A percentile compares a stretch with the other conserved stretches of the same genome.
These are phyloP conservation scores for Cladophialophora psammophila DNA, from an alignment of 2,329 filamentous ascomycete genomes.

Conservation along the genomic window DNA sequence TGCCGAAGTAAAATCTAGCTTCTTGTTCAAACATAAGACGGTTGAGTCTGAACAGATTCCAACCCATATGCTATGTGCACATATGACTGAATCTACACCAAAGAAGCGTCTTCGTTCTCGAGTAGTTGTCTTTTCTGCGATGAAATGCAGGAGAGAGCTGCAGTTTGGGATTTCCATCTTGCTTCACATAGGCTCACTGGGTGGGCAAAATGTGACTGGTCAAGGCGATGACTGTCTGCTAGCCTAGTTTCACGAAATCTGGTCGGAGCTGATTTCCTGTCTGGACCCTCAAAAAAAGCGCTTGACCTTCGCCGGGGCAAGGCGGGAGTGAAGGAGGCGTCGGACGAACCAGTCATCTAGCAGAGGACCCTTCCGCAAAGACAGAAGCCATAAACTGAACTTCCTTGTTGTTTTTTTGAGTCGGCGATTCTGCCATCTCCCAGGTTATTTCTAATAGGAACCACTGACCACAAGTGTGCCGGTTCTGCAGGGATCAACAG, in stretches of 20 bases:
- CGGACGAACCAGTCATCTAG: background rate
- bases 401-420: background rate
- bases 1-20: background rate
- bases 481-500: background rate
- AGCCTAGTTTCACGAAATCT: background rate
- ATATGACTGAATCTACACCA: background rate
- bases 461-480: background rate
- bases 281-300: background rate
- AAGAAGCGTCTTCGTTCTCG: background rate
- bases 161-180: background rate
- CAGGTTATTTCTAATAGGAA: background rate
- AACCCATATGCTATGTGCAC: background rate
- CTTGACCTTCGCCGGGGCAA: background rate
- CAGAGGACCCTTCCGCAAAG: background rate
- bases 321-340: background rate
- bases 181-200: background rate
- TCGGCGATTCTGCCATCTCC: background rate
- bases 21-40: background rate
- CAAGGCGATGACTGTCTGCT: background rate
- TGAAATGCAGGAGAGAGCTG: background rate
- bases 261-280: background rate
- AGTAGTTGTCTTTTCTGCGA: background rate
- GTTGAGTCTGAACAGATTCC: background rate
- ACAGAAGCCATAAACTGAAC: background rate
- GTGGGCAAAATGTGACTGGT: background rate